These are phyloP conservation scores for Pulveroboletus sp. DNA, from an alignment of 1,284 basidiomycete genomes.

Conservation along the genomic window DNA sequence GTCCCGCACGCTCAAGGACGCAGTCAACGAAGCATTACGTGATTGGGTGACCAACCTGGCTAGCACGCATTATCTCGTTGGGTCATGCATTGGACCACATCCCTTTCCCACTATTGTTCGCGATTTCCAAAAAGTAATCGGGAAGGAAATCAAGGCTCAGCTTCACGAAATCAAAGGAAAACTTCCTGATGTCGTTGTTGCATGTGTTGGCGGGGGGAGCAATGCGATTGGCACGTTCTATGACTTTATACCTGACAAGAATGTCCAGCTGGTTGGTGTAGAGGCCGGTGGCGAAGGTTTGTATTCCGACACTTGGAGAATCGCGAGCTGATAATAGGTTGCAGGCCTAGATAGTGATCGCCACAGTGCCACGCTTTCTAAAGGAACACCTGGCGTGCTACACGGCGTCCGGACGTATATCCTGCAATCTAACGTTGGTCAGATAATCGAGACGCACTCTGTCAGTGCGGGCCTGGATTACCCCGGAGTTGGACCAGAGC, in stretches of 20 bases:
- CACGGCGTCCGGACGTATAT: conserved; percentile 4
- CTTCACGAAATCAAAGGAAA: neutral
- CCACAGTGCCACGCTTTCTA: conserved; percentile 6
- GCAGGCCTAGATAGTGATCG: conserved; percentile 1
- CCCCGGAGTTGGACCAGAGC: conserved; percentile 2
- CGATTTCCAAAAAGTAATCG: conserved; percentile 6
- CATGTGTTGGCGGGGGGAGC: conserved; percentile 2
- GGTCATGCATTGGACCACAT: conserved; percentile 5
- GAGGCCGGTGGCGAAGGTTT: conserved; percentile 7
- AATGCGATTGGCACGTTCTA: conserved; percentile 8
- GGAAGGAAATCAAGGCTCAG: conserved; percentile 2
- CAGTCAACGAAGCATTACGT: conserved; percentile 6
- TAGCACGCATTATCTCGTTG: conserved; percentile 4
- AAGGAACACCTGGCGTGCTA: conserved; percentile 1
- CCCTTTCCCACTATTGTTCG: conserved; percentile 9
- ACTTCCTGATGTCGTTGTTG: conserved; percentile 1
- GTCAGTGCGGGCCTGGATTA: conserved; percentile 1
- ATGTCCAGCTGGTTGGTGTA: neutral
- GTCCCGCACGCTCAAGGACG: neutral
- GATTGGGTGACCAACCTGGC: conserved; percentile 6
- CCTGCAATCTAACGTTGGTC: neutral
- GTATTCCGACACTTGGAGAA: too few relatives aligned
- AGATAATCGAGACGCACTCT: conserved; percentile 1
- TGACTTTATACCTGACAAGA: conserved; percentile 1
- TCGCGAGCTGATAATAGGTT: neutral